Evolutionary conservation across 2,329 filamentous ascomycete species (phyloP), one percentile per base, ranked within the genome.

Genomic region (Colletotrichum sidae): DNA sequence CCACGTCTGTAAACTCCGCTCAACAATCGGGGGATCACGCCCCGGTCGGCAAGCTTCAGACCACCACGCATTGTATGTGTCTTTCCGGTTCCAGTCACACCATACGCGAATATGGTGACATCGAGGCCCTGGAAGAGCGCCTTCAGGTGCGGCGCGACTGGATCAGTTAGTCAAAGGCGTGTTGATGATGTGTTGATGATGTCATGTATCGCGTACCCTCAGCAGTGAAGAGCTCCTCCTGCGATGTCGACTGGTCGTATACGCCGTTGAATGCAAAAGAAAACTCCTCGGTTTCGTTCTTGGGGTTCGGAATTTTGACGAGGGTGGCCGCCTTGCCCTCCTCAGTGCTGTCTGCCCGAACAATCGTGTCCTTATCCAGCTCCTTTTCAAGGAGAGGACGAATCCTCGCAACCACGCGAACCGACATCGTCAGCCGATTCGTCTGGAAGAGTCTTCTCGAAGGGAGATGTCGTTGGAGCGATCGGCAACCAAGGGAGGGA

Each of bases 61-160:
- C 94, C 94, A 69, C 94, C 94, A 69, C 94, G 90, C 94, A 97
- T 97, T 3, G 94, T 97, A 79, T 97, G 93, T 65, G 94, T 97
- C 80, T 97, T 97, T 60, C 94, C 94, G 0, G 94, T 97, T 51
- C 94, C 94, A 0, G 94, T 97, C 65, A 95, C 93, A 67, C 94
- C 94, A 76, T 97, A 97, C 35, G 94, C 94, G 74, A 97, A 97
- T 62, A 97, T 88, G 10, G 93, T 97, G 46, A 95, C 88, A 79
- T 96, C 92, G 74, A 93, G 89, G 63, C 93, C 96, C 78, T 90
- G 90, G 80, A 98, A 97, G 9, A 98, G 88, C 59, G 96, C 92
- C 77, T 97, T 97, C 68, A 97, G 84, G 55, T 94, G 94, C 2
- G 95, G 93, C 45, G 93, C 86, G 70, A 98, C 94, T 97, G 52